A percentile compares a stretch with the other conserved stretches of the same genome.
Conservation (phyloP, 768 basidiomycete species). For the Lactifluus rugatus region DNA sequence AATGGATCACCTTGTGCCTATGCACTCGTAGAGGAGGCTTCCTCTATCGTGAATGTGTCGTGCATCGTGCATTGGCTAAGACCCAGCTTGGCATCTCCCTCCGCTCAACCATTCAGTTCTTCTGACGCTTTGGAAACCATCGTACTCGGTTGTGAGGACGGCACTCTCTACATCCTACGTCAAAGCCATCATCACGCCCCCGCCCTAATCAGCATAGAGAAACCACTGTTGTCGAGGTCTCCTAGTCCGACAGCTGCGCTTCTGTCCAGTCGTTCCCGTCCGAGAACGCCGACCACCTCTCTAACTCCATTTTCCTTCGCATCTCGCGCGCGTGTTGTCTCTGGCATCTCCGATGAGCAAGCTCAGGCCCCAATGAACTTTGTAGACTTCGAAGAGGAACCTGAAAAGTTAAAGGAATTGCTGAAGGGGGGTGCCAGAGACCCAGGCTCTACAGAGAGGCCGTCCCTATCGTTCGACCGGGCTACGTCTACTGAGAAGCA, state of each 20-base stretch:
- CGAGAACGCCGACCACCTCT: constrained; percentile 15
- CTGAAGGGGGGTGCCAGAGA: constrained; percentile 44
- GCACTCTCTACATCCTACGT: constrained; percentile 29
- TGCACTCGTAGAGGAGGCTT: constrained; percentile 4
- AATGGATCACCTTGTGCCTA: neutral
- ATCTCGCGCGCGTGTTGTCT: constrained; percentile 54
- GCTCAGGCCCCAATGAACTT: constrained; percentile 71
- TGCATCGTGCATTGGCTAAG: neutral
- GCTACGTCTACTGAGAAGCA: constrained; percentile 22
- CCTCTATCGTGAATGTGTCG: constrained; percentile 1
- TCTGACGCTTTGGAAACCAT: constrained; percentile 20
- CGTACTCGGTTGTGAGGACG: constrained; percentile 31
- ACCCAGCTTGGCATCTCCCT: neutral
- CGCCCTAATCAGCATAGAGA: constrained; percentile 2
- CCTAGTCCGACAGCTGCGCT: constrained; percentile 2
- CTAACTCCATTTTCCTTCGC: constrained; percentile 42
- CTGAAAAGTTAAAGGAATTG: constrained; percentile 64
- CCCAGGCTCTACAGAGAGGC: constrained; percentile 27
- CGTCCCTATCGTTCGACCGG: constrained; percentile 27
- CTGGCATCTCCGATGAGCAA: constrained; percentile 59
- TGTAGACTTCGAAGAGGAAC: constrained; percentile 76
- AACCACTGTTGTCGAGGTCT: constrained; percentile 5
- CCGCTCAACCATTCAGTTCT: neutral
- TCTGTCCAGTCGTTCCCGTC: constrained; percentile 8
- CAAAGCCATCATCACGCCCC: neutral